These are phyloP conservation scores for Colletotrichum chlorophyti DNA, from an alignment of 2,329 filamentous ascomycete genomes.

Conservation along the genomic window DNA sequence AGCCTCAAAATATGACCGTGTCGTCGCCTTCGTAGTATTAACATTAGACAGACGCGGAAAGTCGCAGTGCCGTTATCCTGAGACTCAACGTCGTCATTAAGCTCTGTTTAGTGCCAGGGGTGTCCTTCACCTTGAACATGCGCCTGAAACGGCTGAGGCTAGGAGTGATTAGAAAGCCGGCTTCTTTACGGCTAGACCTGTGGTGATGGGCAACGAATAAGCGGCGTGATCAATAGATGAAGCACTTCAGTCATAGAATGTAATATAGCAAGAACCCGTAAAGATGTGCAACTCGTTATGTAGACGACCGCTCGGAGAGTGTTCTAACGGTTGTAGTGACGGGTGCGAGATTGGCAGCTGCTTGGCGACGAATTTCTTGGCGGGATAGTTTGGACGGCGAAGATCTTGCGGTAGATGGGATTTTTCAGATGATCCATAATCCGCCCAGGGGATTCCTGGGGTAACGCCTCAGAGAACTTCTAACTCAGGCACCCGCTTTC, in stretches of 20 bases:
- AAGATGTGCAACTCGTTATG: background rate
- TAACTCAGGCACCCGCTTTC: background rate
- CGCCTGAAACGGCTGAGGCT: background rate
- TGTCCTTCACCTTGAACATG: background rate
- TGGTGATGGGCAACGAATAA: background rate
- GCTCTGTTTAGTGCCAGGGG: background rate
- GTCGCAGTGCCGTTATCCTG: background rate
- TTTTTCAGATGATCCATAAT: background rate
- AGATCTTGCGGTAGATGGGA: background rate
- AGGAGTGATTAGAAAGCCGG: background rate
- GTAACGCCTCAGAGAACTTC: background rate
- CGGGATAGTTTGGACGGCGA: background rate
- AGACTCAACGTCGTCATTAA: background rate
- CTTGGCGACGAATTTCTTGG: slow-evolving; percentile 8
- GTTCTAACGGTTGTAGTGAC: background rate
- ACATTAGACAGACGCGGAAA: background rate
- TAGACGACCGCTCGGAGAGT: background rate
- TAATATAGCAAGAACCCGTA: background rate
- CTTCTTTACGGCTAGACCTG: background rate
- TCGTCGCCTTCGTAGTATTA: background rate
- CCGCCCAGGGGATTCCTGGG: background rate
- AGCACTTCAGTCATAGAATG: background rate
- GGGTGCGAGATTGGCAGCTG: background rate
- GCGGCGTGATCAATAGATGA: background rate
- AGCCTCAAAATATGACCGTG: background rate